Evolutionary conservation across 73 alveolate genomes (phyloP).

Genomic region (Halteria grandinella): DNA sequence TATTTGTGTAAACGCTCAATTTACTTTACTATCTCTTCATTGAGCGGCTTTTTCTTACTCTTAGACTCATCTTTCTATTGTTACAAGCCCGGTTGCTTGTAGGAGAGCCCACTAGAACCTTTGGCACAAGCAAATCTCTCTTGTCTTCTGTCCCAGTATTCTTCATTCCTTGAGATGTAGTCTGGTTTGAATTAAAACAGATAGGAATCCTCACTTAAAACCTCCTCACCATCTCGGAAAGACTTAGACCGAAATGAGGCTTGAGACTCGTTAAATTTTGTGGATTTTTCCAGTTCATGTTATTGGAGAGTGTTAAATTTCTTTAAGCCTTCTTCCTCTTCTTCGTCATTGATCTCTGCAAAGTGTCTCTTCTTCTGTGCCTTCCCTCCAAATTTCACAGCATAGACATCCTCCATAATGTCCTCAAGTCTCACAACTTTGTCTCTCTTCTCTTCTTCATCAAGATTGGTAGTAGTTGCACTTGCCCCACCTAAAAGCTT

Average conservation of each 20-base stretch:
- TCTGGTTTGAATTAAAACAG: conserved; percentile 32
- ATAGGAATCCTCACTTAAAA: conserved; percentile 34
- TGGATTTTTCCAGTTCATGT: too few species aligned
- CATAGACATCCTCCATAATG: conserved; percentile 22
- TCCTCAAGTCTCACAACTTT: conserved; percentile 31
- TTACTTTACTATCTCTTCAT: conserved; percentile 51
- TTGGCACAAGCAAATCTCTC: conserved; percentile 53
- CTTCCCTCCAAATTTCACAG: conserved; percentile 4
- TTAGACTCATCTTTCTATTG: too few species aligned
- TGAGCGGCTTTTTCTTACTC: neutral
- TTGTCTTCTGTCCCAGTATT: conserved; percentile 56
- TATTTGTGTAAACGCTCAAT: conserved; percentile 66
- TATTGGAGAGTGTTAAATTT: too few species aligned
- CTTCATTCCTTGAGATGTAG: conserved; percentile 20
- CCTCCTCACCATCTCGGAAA: conserved; percentile 43
- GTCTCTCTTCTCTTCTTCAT: conserved; percentile 33
- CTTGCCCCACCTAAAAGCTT: neutral
- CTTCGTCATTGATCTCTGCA: neutral
- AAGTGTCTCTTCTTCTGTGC: neutral
- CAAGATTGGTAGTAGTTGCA: neutral
- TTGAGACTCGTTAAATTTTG: too few species aligned
- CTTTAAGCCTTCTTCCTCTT: neutral
- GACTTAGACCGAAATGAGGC: conserved; percentile 8
- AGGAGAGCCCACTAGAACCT: too few species aligned
- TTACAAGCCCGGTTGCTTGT: too few species aligned